These are phyloP conservation scores for Trypanosoma platydactyli DNA, from an alignment of 208 protist genomes.

Conservation along the genomic window DNA sequence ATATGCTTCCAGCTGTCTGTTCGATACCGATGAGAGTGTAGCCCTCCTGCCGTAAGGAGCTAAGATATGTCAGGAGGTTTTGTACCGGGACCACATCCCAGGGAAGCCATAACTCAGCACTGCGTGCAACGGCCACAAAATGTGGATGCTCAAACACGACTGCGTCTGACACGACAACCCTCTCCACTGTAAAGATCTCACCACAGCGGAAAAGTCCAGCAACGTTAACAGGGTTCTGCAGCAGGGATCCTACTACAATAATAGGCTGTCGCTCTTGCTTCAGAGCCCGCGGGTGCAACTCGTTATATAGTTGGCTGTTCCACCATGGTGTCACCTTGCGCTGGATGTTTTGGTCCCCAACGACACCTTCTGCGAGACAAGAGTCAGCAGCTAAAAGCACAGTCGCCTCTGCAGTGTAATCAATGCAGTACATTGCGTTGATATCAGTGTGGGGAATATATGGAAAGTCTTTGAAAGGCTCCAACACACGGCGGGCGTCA, in stretches of 20 bases:
- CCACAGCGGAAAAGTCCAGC: slow-evolving; percentile 87
- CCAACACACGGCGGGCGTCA: slow-evolving; percentile 24
- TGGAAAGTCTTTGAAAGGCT: slow-evolving; percentile 47
- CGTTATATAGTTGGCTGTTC: slow-evolving; percentile 83
- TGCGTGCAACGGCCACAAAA: slow-evolving; percentile 86
- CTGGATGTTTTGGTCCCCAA: slow-evolving; percentile 71
- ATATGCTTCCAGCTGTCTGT: slow-evolving; percentile 84
- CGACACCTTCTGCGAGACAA: neutral
- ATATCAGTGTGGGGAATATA: slow-evolving; percentile 70
- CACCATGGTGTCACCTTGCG: slow-evolving; percentile 89
- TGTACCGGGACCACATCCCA: slow-evolving; percentile 63
- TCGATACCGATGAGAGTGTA: slow-evolving; percentile 90
- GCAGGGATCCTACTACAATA: slow-evolving; percentile 79
- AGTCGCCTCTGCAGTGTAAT: slow-evolving; percentile 75
- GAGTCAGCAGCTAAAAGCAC: slow-evolving; percentile 53
- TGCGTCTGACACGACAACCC: slow-evolving; percentile 67
- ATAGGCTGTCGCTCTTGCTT: slow-evolving; percentile 54
- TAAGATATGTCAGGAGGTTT: slow-evolving; percentile 63
- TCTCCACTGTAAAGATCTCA: slow-evolving; percentile 87
- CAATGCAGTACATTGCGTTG: slow-evolving; percentile 59
- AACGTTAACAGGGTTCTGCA: slow-evolving; percentile 90
- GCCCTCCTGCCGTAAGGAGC: slow-evolving; percentile 55
- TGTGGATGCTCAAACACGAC: slow-evolving; percentile 87
- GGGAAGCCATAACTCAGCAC: slow-evolving; percentile 89
- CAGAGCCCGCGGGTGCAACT: slow-evolving; percentile 84